A percentile compares a stretch with the other conserved stretches of the same genome.
Conservation (phyloP, 2,329 filamentous ascomycete species). For the Aureobasidium sp. region DNA sequence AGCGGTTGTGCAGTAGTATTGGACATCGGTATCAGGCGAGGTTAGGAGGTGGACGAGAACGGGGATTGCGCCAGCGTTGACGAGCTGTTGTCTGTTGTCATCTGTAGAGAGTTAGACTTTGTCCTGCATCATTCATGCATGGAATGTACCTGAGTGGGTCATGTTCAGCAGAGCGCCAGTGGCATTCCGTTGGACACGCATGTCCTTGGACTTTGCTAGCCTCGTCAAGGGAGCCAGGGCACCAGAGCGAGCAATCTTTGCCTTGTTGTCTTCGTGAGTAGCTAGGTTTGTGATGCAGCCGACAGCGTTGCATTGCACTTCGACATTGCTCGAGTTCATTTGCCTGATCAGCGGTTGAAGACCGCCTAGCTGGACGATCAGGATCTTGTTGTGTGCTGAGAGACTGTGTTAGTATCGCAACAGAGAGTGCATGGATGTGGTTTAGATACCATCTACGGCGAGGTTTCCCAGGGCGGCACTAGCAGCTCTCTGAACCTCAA, state of each 20-base stretch:
- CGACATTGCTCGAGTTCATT: conserved; percentile 96
- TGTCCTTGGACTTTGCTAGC: conserved; percentile 93
- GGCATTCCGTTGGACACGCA: conserved; percentile 96
- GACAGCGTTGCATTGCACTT: conserved; percentile 98
- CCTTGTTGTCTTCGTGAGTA: conserved; percentile 98
- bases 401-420: not conserved
- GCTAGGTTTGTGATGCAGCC: conserved; percentile 98
- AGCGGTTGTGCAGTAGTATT: conserved; percentile 98
- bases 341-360: conserved; percentile 88
- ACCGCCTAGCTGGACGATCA: conserved; percentile 88
- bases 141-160: conserved; percentile 83
- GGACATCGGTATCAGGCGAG: conserved; percentile 90
- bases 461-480: conserved; percentile 94
- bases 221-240: conserved; percentile 85
- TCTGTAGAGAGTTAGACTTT: conserved; percentile 47
- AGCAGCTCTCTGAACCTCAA: conserved; percentile 93
- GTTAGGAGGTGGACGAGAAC: conserved; percentile 92
- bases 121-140: not conserved
- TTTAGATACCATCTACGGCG: conserved; percentile 77
- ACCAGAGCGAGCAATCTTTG: conserved; percentile 92
- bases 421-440: not conserved
- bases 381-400: conserved; percentile 90
- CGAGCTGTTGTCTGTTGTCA: conserved; percentile 94
- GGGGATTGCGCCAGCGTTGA: conserved; percentile 95
- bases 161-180: conserved; percentile 96